Base-by-base conservation (phyloP, 768 basidiomycete genomes). In the Rossbeevera mucosa region DNA sequence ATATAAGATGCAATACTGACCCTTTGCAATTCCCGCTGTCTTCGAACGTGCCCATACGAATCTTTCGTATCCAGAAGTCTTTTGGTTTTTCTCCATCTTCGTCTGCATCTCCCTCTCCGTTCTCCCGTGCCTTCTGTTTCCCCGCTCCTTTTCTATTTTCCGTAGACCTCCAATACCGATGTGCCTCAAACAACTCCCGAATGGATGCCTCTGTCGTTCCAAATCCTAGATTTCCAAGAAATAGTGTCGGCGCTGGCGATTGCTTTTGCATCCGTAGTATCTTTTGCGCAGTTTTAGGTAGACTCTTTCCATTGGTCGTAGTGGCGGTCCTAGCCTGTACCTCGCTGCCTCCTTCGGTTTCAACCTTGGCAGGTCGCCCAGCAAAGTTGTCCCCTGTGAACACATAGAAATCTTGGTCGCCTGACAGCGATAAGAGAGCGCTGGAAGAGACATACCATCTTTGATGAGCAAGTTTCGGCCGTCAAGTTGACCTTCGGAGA, bases 11-110 rank as follows among this genome's bases (percentile, higher is more conserved):
- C 8, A 53, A 64, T 16, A 54, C 63, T 42, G 44, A 96, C 95
- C 95, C 95, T 77, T 98, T 99, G 73, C 95, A 98, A 48, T 81
- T 71, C 8, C 95, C 96, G 45, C 83, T 89, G 68, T 99, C 95
- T 66, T 97, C 93, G 59, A 99, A 99, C 16, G 94, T 94, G 4
- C 93, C 94, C 80, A 99, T 80, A 6, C 95, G 83, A 25, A 99
- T 73, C 65, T 92, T 92, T 55, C 88, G 78, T 73, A 86, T 79
- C 83, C 82, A 83, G 21, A 68, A 65, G 43, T 80, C 78, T 22
- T 63, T 57, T 7, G 53, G 33, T 24, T 47, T 59, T 11, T 43
- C 40, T 4, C 5, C 29, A 46, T 33, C 47, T 7, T 22, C 47
- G 14, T 50, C 54, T 18, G n/a, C 9, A 2, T 43, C 42, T 21